phyloP scores from a whole-genome alignment of 345 rosid genomes.

The Balakata baccata region DNA sequence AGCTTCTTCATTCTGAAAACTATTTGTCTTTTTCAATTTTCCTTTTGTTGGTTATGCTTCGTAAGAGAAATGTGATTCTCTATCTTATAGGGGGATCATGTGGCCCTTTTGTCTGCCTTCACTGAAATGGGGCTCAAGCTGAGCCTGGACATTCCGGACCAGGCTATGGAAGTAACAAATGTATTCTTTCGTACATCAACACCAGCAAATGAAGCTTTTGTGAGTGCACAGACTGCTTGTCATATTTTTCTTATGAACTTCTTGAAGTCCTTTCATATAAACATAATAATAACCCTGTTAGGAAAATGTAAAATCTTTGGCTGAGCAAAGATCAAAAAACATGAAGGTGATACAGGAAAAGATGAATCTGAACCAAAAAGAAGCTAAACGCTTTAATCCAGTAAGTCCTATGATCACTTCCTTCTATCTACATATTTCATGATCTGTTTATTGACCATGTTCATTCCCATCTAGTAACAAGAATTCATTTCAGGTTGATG shows the following conservation, averaged over 20 bases:
- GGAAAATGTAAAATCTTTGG: conserved; percentile 68
- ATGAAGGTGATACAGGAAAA: conserved; percentile 94
- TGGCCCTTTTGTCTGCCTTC: conserved; percentile 89
- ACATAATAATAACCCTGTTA: conserved; percentile 35
- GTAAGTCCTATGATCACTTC: conserved; percentile 37
- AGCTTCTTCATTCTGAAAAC: conserved; percentile 8
- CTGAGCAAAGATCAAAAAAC: conserved; percentile 66
- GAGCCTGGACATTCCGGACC: conserved; percentile 74
- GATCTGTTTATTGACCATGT: conserved; percentile 8
- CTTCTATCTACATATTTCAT: conserved; percentile 10
- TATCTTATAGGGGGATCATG: conserved; percentile 85
- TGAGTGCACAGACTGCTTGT: conserved; percentile 38
- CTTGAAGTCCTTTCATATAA: conserved; percentile 3
- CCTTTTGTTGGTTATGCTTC: background rate
- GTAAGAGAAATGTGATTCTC: conserved; percentile 2
- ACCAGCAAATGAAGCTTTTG: conserved; percentile 76
- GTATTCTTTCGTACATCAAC: conserved; percentile 79
- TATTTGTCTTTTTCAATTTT: background rate
- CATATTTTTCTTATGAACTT: conserved; percentile 23
- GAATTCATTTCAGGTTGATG: conserved; percentile 66
- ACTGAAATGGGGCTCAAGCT: conserved; percentile 95
- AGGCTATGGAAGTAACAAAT: conserved; percentile 82
- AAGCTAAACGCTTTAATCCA: conserved; percentile 91
- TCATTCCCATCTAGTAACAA: conserved; percentile 11
- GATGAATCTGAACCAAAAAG: conserved; percentile 72